A percentile compares a stretch with the other conserved stretches of the same genome.
phyloP scores from a whole-genome alignment of 2,329 filamentous ascomycete genomes.

The Emergomyces pasteurianus region DNA sequence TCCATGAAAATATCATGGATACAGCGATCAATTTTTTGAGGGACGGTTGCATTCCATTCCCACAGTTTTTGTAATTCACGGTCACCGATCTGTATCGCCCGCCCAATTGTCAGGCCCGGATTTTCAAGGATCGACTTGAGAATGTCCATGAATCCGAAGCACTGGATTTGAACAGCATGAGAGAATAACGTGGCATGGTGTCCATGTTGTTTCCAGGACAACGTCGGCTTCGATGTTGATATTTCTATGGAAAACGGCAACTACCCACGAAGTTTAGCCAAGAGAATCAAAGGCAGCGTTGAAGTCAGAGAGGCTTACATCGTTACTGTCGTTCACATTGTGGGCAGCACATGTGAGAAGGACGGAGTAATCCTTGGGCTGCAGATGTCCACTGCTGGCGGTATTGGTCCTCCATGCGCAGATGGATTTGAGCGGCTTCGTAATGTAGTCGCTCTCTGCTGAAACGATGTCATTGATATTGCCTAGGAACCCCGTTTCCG shows the following conservation, averaged over 20 bases:
- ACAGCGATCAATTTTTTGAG: slow-evolving; percentile 10
- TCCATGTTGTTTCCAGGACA: not conserved
- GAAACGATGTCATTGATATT: slow-evolving; percentile 3
- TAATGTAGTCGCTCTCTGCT: slow-evolving; percentile 2
- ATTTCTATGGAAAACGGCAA: not conserved
- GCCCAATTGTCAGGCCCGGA: slow-evolving; percentile 5
- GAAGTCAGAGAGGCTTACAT: not conserved
- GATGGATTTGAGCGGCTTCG: slow-evolving; percentile 1
- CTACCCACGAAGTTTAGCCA: not conserved
- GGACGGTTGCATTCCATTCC: slow-evolving; percentile 14
- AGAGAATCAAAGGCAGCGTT: not conserved
- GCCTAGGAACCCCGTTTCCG: not conserved
- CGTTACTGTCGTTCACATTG: not conserved
- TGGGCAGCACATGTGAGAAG: not conserved
- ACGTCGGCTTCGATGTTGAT: not conserved
- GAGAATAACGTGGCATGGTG: not conserved
- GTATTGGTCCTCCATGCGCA: not conserved
- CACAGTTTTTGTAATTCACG: slow-evolving; percentile 14
- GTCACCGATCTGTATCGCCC: slow-evolving; percentile 4
- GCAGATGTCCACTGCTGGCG: not conserved
- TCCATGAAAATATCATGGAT: slow-evolving; percentile 11
- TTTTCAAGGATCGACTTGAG: slow-evolving; percentile 6
- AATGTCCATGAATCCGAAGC: slow-evolving; percentile 8
- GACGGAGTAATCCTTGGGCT: not conserved
- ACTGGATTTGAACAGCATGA: not conserved